Evolutionary conservation across 2,329 filamentous ascomycete genomes (phyloP), one percentile per base, ranked within the genome.

Genomic region (Didymella segeticola): DNA sequence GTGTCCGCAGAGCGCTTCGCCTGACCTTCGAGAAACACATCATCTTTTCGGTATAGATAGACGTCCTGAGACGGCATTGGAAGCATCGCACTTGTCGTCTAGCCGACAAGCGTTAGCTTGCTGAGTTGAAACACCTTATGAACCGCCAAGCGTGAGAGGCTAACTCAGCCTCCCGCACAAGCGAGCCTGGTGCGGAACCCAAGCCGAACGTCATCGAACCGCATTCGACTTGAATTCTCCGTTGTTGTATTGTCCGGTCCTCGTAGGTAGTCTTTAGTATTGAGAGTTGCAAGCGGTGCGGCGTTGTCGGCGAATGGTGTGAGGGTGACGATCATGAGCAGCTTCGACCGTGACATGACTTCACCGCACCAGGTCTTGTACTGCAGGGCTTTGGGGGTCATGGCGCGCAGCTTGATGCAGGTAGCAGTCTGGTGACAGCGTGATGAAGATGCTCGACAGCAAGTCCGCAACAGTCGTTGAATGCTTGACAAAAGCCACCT

Each of bases 141-240:
- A 68, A 64, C 66, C 66, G 66, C 65, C 61, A 68, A 65, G 63
- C 63, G 66, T 70, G 58, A 63, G 63, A 71, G 49, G 60, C 64
- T 63, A 67, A 45, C 43, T 43, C 52, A 43, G 42, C 20, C 46
- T 54, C 47, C 62, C 52, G 59, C 27, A 47, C 49, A 61, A 65
- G 61, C 62, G 64, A 62, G 37, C 20, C 59, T 54, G 47, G 55
- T 31, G 42, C 67, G 63, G 66, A 67, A 67, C 64, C 27, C 54
- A 64, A 61, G 60, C 39, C 56, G 57, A 55, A 67, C 61, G 55
- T 60, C 53, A 27, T 46, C 19, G 36, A 23, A 23, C 19, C 36
- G 22, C 17, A n/a, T 41, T 14, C n/a, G 10, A 29, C 5, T 23
- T 3, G 6, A 6, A n/a, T 8, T n/a, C 5, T 4, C 23, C 7